Evolutionary conservation across 2,329 filamentous ascomycete species (phyloP).

Genomic region (Aphanocladium album): DNA sequence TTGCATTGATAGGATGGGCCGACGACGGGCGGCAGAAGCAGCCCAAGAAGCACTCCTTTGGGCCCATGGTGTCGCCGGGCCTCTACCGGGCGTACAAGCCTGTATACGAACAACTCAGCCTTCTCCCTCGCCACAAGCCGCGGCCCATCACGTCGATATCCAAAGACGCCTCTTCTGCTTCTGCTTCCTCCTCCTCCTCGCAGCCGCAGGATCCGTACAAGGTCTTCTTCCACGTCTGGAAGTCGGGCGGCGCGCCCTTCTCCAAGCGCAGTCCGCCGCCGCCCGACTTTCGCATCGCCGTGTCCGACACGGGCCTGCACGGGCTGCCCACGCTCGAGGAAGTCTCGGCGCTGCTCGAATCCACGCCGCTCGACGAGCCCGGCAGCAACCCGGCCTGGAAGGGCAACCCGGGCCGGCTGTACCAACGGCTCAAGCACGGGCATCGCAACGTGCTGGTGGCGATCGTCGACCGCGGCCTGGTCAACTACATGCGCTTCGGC

Average conservation of each 20-base stretch:
- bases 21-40: constrained; percentile 16
- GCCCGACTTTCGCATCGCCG: constrained; percentile 80
- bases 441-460: constrained; percentile 79
- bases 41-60: constrained; percentile 31
- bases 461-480: constrained; percentile 82
- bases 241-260: constrained; percentile 55
- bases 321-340: constrained; percentile 68
- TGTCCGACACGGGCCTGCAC: constrained; percentile 70
- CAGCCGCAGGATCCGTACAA: constrained; percentile 53
- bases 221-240: constrained; percentile 79
- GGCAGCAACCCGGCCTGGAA: constrained; percentile 22
- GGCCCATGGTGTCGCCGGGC: constrained; percentile 58
- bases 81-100: constrained; percentile 61
- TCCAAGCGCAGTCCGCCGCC: constrained; percentile 72
- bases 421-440: constrained; percentile 77
- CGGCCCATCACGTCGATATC: constrained; percentile 21
- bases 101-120: constrained; percentile 70
- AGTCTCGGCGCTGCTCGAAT: constrained; percentile 65
- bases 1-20: constrained; percentile 37
- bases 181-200: constrained; percentile 15
- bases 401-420: constrained; percentile 49
- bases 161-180: too few relatives aligned
- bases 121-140: constrained; percentile 68
- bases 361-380: constrained; percentile 65
- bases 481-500: constrained; percentile 77